Evolutionary conservation across 305 asterid genomes (phyloP).

Genomic region (Rubia tinctorum): DNA sequence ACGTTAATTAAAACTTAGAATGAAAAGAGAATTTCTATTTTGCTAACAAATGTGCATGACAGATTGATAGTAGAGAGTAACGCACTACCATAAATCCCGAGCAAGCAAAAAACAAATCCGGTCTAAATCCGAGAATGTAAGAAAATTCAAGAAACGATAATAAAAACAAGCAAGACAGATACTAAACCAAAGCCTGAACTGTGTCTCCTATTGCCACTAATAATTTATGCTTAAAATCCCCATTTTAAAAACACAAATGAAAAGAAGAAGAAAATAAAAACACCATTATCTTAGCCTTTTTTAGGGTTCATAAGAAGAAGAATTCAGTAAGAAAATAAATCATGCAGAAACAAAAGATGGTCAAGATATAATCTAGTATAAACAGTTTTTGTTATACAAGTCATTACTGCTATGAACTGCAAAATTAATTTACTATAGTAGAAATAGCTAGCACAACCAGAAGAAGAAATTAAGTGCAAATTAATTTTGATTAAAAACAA

Average conservation of each 20-base stretch:
- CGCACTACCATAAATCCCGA: neutral
- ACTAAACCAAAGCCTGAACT: slow-evolving; percentile 19
- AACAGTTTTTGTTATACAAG: slow-evolving; percentile 18
- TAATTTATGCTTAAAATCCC: neutral
- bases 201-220: slow-evolving; percentile 24
- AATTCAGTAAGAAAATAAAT: slow-evolving; percentile 10
- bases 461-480: neutral
- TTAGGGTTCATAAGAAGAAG: neutral
- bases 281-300: neutral
- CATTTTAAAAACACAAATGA: neutral
- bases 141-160: neutral
- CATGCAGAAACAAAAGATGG: neutral
- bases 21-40: too few relatives aligned
- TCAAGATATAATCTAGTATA: slow-evolving; percentile 16
- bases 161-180: neutral
- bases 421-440: neutral
- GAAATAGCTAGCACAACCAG: slow-evolving; percentile 6
- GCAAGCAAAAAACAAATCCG: neutral
- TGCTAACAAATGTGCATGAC: neutral
- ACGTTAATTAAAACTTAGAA: too few relatives aligned
- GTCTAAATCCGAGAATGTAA: neutral
- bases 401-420: slow-evolving; percentile 4
- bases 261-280: too few relatives aligned
- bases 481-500: neutral
- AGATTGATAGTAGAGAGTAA: neutral